Evolutionary conservation across 352 stramenopile species (phyloP).

Genomic region (Globisporangium nunn): DNA sequence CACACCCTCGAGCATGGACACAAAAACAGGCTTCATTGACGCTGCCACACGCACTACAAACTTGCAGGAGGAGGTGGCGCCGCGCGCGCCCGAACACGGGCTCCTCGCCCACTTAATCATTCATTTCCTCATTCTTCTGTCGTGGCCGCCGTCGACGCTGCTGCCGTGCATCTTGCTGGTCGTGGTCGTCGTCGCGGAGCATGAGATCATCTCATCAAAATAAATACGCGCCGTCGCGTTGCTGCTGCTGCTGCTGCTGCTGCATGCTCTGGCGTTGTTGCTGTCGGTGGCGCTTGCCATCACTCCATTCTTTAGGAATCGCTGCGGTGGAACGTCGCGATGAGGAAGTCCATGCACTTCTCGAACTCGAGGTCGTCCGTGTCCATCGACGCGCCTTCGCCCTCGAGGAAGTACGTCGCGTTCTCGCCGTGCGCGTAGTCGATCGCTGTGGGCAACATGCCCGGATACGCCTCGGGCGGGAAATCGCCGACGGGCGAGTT

Average conservation of each 20-base stretch:
- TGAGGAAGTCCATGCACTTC: constrained; percentile 78
- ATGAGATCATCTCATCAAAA: neutral
- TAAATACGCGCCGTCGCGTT: constrained; percentile 2
- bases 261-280: neutral
- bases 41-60: too few relatives aligned
- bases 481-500: constrained; percentile 25
- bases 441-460: constrained; percentile 39
- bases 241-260: neutral
- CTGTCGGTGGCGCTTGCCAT: neutral
- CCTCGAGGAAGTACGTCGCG: constrained; percentile 43
- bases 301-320: constrained; percentile 16
- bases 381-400: constrained; percentile 26
- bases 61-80: too few relatives aligned
- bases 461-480: constrained; percentile 37
- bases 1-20: too few relatives aligned
- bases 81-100: too few relatives aligned
- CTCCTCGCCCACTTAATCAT: too few relatives aligned
- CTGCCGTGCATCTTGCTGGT: too few relatives aligned
- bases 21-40: too few relatives aligned
- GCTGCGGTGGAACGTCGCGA: constrained; percentile 57
- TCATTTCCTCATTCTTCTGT: too few relatives aligned
- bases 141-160: too few relatives aligned
- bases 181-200: neutral
- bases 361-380: constrained; percentile 64
- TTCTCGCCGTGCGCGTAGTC: constrained; percentile 38